Percentiles rank a stretch among this genome's conserved stretches.
These are phyloP conservation scores for Backusella parvicylindrica DNA, from an alignment of 192 early-diverging fungal species.

Conservation along the genomic window DNA sequence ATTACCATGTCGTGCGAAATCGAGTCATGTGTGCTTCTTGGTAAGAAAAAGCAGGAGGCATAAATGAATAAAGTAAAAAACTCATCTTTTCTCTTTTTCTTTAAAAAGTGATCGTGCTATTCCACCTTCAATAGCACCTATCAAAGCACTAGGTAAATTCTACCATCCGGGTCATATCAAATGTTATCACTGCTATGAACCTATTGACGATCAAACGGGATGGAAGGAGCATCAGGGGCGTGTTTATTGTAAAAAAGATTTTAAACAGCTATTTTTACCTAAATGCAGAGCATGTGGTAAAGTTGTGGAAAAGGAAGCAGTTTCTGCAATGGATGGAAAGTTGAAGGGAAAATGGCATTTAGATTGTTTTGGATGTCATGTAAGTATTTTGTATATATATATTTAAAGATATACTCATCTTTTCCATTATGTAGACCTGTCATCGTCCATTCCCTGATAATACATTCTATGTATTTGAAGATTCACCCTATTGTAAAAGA, in stretches of 20 bases:
- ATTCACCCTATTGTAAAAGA: constrained; percentile 77
- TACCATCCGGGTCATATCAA: constrained; percentile 65
- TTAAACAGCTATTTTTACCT: constrained; percentile 59
- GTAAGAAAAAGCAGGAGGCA: constrained; percentile 27
- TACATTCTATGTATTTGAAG: constrained; percentile 86
- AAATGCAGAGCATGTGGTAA: constrained; percentile 61
- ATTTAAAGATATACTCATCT: neutral
- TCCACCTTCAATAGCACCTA: constrained; percentile 26
- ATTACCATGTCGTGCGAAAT: constrained; percentile 43
- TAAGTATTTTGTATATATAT: constrained; percentile 2
- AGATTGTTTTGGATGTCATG: constrained; percentile 68
- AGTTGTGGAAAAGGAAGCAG: constrained; percentile 67
- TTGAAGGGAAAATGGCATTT: constrained; percentile 69
- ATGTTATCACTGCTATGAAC: constrained; percentile 63
- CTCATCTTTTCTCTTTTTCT: neutral
- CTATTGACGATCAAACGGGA: constrained; percentile 45
- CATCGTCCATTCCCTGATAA: constrained; percentile 69
- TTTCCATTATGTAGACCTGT: constrained; percentile 50
- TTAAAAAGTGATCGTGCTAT: constrained; percentile 32
- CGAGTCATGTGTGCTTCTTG: constrained; percentile 49
- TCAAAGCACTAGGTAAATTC: constrained; percentile 62
- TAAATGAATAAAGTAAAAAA: neutral
- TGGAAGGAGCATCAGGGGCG: constrained; percentile 49
- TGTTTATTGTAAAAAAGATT: constrained; percentile 70
- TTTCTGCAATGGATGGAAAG: constrained; percentile 68